A percentile compares a stretch with the other conserved stretches of the same genome.
phyloP scores from a whole-genome alignment of 352 stramenopile species.

The Phytopythium chamaehyphon region DNA sequence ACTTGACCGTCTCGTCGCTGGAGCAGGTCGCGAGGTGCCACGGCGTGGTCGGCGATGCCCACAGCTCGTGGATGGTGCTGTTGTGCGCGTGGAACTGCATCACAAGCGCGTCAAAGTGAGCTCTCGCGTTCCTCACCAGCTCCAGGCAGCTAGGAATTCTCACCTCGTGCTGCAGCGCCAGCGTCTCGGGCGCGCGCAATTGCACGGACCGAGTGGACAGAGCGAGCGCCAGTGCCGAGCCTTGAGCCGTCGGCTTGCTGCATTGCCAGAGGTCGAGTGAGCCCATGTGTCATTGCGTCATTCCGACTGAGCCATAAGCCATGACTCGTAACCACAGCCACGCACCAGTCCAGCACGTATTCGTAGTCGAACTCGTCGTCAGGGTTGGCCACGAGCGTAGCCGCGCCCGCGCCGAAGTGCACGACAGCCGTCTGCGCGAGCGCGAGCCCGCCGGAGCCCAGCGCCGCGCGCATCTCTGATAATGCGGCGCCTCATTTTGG shows the following conservation, averaged over 20 bases:
- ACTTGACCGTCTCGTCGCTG: constrained; percentile 81
- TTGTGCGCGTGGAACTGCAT: constrained; percentile 66
- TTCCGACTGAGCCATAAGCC: no score
- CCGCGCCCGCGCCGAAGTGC: constrained; percentile 42
- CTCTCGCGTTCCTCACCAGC: background rate
- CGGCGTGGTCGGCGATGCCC: constrained; percentile 55
- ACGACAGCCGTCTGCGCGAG: constrained; percentile 65
- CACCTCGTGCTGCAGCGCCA: constrained; percentile 59
- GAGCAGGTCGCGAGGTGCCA: constrained; percentile 79
- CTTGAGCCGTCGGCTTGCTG: constrained; percentile 62
- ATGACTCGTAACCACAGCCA: background rate
- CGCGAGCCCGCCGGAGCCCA: constrained; percentile 37
- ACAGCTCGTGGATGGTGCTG: constrained; percentile 80
- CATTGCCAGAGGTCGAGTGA: no score
- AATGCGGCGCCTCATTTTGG: no score
- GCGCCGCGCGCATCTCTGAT: constrained; percentile 37
- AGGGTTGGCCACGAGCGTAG: constrained; percentile 29
- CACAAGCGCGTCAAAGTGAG: no score
- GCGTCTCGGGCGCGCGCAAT: constrained; percentile 62
- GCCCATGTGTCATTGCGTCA: no score
- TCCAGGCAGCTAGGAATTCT: background rate
- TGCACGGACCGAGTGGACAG: constrained; percentile 68
- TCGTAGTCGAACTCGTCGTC: constrained; percentile 80
- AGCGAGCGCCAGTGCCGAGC: constrained; percentile 52
- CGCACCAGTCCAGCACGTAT: constrained; percentile 76